phyloP scores from a whole-genome alignment of 106 monocot genomes.

The Narthecium ossifragum region DNA sequence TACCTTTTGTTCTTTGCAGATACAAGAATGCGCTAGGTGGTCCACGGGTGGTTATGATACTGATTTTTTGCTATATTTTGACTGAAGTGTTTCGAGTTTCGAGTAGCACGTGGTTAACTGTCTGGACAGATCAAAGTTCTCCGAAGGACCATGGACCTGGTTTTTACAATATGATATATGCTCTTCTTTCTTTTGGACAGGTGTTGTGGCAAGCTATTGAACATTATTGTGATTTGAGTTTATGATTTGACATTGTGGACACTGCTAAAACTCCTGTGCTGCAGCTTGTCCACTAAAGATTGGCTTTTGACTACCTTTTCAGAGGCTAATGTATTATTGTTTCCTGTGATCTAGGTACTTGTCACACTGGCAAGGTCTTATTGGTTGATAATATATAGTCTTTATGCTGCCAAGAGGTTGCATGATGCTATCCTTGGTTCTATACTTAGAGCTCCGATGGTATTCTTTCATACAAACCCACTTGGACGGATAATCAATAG shows the following conservation, averaged over 20 bases:
- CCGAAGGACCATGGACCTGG: slow-evolving; percentile 61
- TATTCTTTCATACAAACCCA: slow-evolving; percentile 98
- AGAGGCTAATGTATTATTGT: too few species aligned
- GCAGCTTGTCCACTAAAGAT: not conserved
- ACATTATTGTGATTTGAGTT: not conserved
- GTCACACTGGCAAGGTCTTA: slow-evolving; percentile 77
- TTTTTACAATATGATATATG: slow-evolving; percentile 88
- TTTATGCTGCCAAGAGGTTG: slow-evolving; percentile 83
- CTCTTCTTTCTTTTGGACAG: slow-evolving; percentile 77
- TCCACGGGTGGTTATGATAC: slow-evolving; percentile 75
- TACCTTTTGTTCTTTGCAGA: too few species aligned
- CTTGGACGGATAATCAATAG: slow-evolving; percentile 94
- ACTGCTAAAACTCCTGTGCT: not conserved
- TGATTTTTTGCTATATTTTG: slow-evolving; percentile 64
- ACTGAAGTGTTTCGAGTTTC: slow-evolving; percentile 83
- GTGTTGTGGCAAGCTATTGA: slow-evolving; percentile 14
- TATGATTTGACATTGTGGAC: not conserved
- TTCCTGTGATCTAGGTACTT: slow-evolving; percentile 52
- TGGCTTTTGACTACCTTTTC: not conserved
- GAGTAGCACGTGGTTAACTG: slow-evolving; percentile 95
- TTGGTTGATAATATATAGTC: slow-evolving; percentile 89
- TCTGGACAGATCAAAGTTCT: slow-evolving; percentile 81
- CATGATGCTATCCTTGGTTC: slow-evolving; percentile 92
- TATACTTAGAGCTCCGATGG: slow-evolving; percentile 91
- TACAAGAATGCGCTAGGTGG: slow-evolving; percentile 95